Percentiles rank a stretch among this genome's conserved stretches.
These are phyloP conservation scores for Coleophoma eucalyptorum DNA, from an alignment of 2,329 filamentous ascomycete species.

Conservation along the genomic window DNA sequence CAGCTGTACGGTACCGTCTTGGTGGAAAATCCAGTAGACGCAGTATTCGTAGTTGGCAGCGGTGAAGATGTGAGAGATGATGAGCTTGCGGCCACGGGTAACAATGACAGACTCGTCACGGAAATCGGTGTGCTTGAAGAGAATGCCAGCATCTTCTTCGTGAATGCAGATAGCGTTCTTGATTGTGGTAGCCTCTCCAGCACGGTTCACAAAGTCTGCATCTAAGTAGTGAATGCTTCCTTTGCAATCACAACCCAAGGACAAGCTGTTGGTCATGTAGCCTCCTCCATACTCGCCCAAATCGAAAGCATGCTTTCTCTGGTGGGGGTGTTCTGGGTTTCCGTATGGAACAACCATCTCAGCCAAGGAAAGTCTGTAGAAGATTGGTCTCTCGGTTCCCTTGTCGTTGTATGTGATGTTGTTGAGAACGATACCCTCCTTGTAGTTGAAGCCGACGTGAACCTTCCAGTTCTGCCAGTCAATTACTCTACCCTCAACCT, in stretches of 20 bases:
- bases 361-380: constrained; percentile 83
- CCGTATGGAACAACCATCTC: constrained; percentile 95
- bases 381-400: constrained; percentile 70
- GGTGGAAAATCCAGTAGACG: constrained; percentile 85
- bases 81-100: constrained; percentile 78
- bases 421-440: constrained; percentile 85
- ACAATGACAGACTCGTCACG: constrained; percentile 84
- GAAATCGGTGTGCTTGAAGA: constrained; percentile 96
- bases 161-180: constrained; percentile 96
- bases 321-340: constrained; percentile 75
- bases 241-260: constrained; percentile 81
- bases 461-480: constrained; percentile 94
- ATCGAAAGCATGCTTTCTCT: constrained; percentile 79
- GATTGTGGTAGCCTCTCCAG: constrained; percentile 73
- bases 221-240: constrained; percentile 90
- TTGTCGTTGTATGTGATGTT: constrained; percentile 90
- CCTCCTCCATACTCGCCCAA: constrained; percentile 78
- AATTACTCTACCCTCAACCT: constrained; percentile 67
- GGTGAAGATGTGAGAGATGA: constrained; percentile 90
- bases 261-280: constrained; percentile 78
- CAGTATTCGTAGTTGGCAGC: constrained; percentile 96
- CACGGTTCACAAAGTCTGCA: constrained; percentile 75
- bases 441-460: constrained; percentile 92
- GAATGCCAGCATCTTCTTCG: constrained; percentile 86
- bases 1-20: constrained; percentile 87